phyloP scores from a whole-genome alignment of 1,284 basidiomycete species.

The Leucoagaricus sp. region DNA sequence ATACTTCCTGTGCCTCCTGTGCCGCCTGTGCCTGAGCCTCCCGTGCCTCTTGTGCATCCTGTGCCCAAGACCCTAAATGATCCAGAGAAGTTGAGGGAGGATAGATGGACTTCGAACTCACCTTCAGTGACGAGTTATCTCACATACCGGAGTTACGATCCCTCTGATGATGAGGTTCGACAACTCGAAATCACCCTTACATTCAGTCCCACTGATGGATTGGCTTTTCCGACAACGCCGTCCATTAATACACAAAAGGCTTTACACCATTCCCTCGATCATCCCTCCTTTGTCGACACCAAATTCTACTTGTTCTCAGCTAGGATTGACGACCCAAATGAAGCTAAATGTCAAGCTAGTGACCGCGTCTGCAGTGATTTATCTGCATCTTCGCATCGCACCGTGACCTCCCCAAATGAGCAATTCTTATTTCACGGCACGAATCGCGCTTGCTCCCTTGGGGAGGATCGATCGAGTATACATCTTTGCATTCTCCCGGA shows the following conservation, averaged over 20 bases:
- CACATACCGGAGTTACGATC: neutral
- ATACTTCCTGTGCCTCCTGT: no score
- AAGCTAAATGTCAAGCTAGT: no score
- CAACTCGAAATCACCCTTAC: neutral
- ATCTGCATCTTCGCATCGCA: no score
- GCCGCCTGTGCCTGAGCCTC: no score
- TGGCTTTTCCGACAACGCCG: neutral
- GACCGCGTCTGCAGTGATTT: no score
- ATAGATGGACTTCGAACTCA: neutral
- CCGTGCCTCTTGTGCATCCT: no score
- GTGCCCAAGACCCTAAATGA: no score
- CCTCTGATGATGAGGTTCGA: neutral
- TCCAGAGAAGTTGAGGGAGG: neutral
- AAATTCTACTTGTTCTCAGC: neutral
- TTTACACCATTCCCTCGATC: neutral
- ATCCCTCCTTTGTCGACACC: neutral
- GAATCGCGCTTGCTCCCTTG: slow-evolving; percentile 54
- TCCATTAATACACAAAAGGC: neutral
- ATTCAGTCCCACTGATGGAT: neutral
- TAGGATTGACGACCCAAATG: neutral
- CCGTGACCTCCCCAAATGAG: no score
- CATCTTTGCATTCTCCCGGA: slow-evolving; percentile 46
- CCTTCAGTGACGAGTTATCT: neutral
- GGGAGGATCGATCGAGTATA: slow-evolving; percentile 43
- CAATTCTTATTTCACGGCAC: no score